These are phyloP conservation scores for Melaleuca quinquenervia DNA, from an alignment of 345 rosid genomes.

Conservation along the genomic window DNA sequence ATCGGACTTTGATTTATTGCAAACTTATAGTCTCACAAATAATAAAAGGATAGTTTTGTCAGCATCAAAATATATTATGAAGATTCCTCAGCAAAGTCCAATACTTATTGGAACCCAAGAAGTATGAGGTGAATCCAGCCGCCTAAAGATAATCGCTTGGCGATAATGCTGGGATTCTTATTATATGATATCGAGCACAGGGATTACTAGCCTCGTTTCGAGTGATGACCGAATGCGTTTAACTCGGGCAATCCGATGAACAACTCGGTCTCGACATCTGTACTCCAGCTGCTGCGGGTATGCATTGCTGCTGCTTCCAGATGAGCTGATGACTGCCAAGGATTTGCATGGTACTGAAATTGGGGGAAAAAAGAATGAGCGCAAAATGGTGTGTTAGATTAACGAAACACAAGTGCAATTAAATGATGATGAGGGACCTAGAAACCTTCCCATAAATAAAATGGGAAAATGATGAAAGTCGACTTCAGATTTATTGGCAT, in stretches of 20 bases:
- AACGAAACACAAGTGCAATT: background rate
- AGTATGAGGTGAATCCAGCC: background rate
- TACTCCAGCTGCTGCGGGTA: background rate
- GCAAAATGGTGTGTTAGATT: background rate
- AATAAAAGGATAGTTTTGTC: too few species aligned
- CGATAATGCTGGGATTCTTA: background rate
- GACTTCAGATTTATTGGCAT: background rate
- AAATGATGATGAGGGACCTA: background rate
- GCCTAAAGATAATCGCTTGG: background rate
- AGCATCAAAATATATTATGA: too few species aligned
- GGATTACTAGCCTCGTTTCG: background rate
- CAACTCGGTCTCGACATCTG: background rate
- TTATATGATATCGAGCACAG: background rate
- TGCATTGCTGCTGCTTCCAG: background rate
- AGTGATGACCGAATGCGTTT: background rate
- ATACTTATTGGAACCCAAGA: background rate
- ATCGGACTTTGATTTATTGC: too few species aligned
- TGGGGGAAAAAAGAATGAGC: background rate
- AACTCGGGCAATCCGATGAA: background rate
- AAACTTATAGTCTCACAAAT: too few species aligned
- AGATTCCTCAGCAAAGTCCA: background rate
- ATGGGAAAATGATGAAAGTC: background rate
- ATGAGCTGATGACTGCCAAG: background rate
- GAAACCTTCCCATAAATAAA: background rate
- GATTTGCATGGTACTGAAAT: background rate